These are phyloP conservation scores for Diaporthe humulicola DNA, from an alignment of 2,329 filamentous ascomycete species.

Conservation along the genomic window DNA sequence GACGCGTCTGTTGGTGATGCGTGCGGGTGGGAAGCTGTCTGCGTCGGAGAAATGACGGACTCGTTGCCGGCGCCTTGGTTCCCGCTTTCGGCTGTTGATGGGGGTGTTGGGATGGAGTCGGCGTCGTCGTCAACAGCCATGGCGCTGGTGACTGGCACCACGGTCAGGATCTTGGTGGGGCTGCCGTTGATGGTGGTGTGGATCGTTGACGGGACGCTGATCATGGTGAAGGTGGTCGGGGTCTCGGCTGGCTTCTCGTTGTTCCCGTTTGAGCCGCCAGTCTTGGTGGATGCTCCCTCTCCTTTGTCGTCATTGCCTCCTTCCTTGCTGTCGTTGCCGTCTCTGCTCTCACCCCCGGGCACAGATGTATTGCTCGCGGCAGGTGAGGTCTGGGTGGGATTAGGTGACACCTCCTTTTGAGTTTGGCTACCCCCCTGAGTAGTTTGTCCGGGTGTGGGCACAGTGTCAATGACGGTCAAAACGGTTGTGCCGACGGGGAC, in stretches of 20 bases:
- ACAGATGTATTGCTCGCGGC: too few species aligned
- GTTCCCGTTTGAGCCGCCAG: not conserved
- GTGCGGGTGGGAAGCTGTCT: not conserved
- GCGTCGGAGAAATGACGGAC: not conserved
- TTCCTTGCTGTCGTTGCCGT: too few species aligned
- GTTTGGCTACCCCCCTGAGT: not conserved
- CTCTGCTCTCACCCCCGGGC: too few species aligned
- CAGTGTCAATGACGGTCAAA: not conserved
- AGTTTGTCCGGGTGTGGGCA: not conserved
- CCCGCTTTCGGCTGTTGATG: not conserved
- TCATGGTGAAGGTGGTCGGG: not conserved
- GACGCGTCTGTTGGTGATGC: not conserved
- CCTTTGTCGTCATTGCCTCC: not conserved
- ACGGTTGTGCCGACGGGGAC: constrained; percentile 11
- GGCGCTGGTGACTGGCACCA: not conserved
- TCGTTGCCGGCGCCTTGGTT: not conserved
- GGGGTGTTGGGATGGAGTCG: not conserved
- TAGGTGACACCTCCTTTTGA: not conserved
- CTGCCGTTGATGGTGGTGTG: not conserved
- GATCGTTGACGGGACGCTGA: not conserved
- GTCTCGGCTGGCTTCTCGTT: not conserved
- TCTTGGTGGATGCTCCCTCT: not conserved
- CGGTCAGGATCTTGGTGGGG: not conserved
- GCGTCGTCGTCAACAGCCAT: too few species aligned
- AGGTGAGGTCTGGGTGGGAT: not conserved